Evolutionary conservation across 2,329 filamentous ascomycete genomes (phyloP).

Genomic region (Cercospora canescens): DNA sequence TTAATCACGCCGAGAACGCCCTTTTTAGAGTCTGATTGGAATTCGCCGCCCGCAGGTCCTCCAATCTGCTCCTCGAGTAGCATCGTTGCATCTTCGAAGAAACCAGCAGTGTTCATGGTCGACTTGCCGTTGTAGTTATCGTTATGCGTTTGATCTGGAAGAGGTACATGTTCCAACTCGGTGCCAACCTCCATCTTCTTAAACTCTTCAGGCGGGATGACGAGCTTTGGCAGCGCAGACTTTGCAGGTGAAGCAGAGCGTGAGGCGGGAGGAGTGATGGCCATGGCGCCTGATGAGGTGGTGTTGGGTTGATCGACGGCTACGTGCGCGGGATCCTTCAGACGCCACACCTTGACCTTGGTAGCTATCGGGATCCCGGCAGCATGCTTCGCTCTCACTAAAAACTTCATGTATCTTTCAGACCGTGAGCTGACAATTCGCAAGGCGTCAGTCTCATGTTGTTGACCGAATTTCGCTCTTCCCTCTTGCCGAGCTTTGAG

Average conservation of each 20-base stretch:
- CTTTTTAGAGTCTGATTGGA: slow-evolving; percentile 52
- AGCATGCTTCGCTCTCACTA: slow-evolving; percentile 70
- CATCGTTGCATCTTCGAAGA: slow-evolving; percentile 71
- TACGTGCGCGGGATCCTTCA: slow-evolving; percentile 50
- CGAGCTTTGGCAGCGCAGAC: slow-evolving; percentile 50
- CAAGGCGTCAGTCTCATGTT: slow-evolving; percentile 55
- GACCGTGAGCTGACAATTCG: slow-evolving; percentile 71
- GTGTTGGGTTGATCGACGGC: slow-evolving; percentile 28
- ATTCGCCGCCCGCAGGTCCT: slow-evolving; percentile 55
- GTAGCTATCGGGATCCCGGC: slow-evolving; percentile 66
- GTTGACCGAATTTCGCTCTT: slow-evolving; percentile 26
- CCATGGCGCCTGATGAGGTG: slow-evolving; percentile 38
- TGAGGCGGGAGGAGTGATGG: slow-evolving; percentile 45
- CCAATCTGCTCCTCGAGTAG: slow-evolving; percentile 80
- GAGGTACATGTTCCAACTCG: slow-evolving; percentile 64
- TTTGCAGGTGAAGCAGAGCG: slow-evolving; percentile 42
- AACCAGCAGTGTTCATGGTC: slow-evolving; percentile 64
- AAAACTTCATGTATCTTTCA: slow-evolving; percentile 70
- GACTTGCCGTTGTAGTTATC: slow-evolving; percentile 74
- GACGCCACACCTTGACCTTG: slow-evolving; percentile 76
- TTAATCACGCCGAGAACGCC: slow-evolving; percentile 38
- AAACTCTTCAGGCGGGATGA: slow-evolving; percentile 65
- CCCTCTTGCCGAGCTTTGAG: slow-evolving; percentile 18
- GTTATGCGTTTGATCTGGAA: slow-evolving; percentile 70
- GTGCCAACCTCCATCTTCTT: slow-evolving; percentile 60